phyloP scores from a whole-genome alignment of 331 rosid species.

The Erythrophleum ivorense region DNA sequence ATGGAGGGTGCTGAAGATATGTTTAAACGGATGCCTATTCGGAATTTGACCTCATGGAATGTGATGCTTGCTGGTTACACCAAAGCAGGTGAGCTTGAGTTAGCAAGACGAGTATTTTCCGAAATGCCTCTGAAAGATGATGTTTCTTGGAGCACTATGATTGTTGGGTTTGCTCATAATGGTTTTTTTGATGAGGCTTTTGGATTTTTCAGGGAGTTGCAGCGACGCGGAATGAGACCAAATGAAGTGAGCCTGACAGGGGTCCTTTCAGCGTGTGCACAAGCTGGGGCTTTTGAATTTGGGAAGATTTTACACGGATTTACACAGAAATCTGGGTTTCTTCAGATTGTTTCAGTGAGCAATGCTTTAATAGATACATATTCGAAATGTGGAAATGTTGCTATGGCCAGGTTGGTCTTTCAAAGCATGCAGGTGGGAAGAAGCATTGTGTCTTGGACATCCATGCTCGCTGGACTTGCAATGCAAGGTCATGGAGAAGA shows the following conservation, averaged over 20 bases:
- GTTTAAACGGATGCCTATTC: constrained; percentile 63
- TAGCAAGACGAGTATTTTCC: constrained; percentile 60
- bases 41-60: constrained; percentile 86
- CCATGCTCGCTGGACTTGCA: constrained; percentile 77
- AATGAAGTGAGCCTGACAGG: constrained; percentile 86
- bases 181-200: constrained; percentile 74
- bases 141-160: constrained; percentile 90
- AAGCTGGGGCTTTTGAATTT: constrained; percentile 81
- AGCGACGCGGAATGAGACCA: constrained; percentile 52
- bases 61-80: constrained; percentile 71
- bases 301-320: constrained; percentile 72
- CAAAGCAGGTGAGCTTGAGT: constrained; percentile 72
- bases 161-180: constrained; percentile 73
- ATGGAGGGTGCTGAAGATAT: constrained; percentile 44
- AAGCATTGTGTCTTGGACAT: constrained; percentile 79
- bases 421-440: constrained; percentile 49
- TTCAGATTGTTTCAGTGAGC: constrained; percentile 65
- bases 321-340: constrained; percentile 70
- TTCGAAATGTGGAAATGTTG: constrained; percentile 70
- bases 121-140: constrained; percentile 72
- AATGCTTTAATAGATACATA: constrained; percentile 79
- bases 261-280: constrained; percentile 81
- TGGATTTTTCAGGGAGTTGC: constrained; percentile 71
- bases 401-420: constrained; percentile 71
- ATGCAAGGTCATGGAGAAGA: constrained; percentile 89